Base-by-base conservation (phyloP, 176 grass and related monocot genomes). In the Oryza officinalis region DNA sequence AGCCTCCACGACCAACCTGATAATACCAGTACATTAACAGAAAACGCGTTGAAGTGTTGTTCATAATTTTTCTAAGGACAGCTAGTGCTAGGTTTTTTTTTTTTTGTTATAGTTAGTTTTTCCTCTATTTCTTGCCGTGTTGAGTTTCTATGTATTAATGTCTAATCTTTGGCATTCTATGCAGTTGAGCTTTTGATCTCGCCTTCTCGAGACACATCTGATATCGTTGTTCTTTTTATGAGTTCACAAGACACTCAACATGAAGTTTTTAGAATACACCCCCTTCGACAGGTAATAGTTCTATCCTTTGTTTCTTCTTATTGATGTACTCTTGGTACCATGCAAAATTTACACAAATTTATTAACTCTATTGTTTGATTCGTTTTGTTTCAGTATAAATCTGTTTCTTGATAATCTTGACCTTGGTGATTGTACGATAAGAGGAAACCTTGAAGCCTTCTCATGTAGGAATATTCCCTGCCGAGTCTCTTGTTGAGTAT, bases 231-330 rank as follows among this genome's bases (percentile, higher is more conserved):
- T 49, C 77, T 11, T 61, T 25, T 61, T 61, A 61, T 87, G 80
- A 74, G 80, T 86, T 40, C 61, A 32, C 63, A 64, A 50, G 38
- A 22, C 47, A 69, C 22, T 65, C 63, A 94, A 46, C 70, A 96
- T 99, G 96, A 99, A 99, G 89, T 93, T 99, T 96, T 88, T 96
- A 85, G 96, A 96, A 92, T 94, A 94, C 89, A 89, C 91, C 75
- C 96, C 93, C 46, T 94, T 96, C 75, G 91, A 96, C 83, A 76
- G 89, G 96, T 99, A 79, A 79, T 37, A 64, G 18, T 52, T 67
- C 41, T 67, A 31, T 43, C 25, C 4, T 32, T 67, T 71, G 43
- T 28, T 82, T 74, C 25, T 47, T 47, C 4, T 35, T 72, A 23
- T 65, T 3, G 13, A 5, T 65, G 9, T 32, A 70, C 52, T 77